phyloP scores from a whole-genome alignment of 768 basidiomycete genomes.

The Trametes coccinea region DNA sequence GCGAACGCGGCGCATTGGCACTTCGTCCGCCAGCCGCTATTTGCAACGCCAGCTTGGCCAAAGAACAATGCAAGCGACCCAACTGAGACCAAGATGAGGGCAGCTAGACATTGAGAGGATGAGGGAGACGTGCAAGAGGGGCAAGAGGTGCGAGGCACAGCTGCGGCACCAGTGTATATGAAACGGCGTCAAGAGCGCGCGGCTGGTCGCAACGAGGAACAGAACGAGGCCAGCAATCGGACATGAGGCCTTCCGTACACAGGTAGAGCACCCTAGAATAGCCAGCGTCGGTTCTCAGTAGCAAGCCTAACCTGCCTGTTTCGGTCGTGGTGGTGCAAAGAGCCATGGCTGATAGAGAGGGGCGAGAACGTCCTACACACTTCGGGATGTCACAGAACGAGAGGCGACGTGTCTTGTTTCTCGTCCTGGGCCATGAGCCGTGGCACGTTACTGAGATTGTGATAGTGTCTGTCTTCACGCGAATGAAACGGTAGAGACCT shows the following conservation, averaged over 20 bases:
- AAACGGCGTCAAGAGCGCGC: constrained; percentile 14
- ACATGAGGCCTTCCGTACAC: constrained; percentile 15
- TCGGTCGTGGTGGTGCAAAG: background rate
- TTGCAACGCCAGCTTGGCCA: background rate
- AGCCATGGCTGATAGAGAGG: constrained; percentile 3
- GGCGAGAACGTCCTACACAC: background rate
- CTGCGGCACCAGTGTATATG: constrained; percentile 8
- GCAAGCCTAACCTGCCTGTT: constrained; percentile 4
- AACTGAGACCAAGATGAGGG: background rate
- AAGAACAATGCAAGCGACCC: background rate
- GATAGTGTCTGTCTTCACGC: no score
- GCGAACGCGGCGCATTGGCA: background rate
- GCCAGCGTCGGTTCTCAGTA: constrained; percentile 11
- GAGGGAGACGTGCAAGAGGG: background rate
- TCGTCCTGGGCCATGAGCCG: no score
- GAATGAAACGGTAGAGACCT: no score
- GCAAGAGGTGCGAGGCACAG: background rate
- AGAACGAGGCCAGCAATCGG: constrained; percentile 10
- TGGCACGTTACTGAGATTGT: no score
- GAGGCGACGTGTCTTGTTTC: no score
- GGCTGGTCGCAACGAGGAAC: constrained; percentile 16
- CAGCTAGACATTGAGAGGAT: background rate
- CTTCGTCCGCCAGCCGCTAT: background rate
- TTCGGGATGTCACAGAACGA: no score
- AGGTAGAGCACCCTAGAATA: constrained; percentile 7